Conservation (phyloP, 2,329 filamentous ascomycete species). For the Helicocarpus griseus region DNA sequence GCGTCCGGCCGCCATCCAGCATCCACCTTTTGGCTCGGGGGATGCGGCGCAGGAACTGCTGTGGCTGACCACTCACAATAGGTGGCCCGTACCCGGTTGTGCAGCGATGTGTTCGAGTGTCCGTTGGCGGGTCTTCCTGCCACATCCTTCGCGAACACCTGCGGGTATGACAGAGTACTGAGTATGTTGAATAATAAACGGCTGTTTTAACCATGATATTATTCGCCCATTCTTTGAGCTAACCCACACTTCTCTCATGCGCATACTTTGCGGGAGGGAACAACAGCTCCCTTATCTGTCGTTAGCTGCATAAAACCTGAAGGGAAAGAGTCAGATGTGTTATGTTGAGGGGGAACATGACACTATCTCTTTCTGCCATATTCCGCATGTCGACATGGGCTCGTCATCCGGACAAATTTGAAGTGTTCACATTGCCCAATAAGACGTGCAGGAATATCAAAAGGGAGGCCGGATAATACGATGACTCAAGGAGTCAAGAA, state of each 20-base stretch:
- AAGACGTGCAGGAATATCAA: not conserved
- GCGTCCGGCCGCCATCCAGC: not conserved
- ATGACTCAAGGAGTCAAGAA: not conserved
- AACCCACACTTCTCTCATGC: no score
- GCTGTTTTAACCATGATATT: no score
- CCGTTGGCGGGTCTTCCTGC: not conserved
- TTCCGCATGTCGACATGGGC: not conserved
- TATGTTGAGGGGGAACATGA: not conserved
- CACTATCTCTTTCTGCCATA: not conserved
- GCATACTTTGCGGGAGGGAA: not conserved
- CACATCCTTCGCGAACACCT: not conserved
- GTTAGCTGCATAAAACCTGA: not conserved
- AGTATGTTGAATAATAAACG: no score
- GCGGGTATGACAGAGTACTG: no score
- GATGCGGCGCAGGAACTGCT: slow-evolving; percentile 2
- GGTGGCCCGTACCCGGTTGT: no score
- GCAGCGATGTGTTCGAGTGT: not conserved
- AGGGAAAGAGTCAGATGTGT: not conserved
- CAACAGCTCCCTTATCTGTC: not conserved
- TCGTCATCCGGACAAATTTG: slow-evolving; percentile 3
- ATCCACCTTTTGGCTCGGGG: not conserved
- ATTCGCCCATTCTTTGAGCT: no score
- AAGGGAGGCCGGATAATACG: not conserved
- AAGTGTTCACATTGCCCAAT: slow-evolving; percentile 7
- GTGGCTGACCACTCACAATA: not conserved